phyloP scores from a whole-genome alignment of 345 rosid genomes.

The Punica granatum region DNA sequence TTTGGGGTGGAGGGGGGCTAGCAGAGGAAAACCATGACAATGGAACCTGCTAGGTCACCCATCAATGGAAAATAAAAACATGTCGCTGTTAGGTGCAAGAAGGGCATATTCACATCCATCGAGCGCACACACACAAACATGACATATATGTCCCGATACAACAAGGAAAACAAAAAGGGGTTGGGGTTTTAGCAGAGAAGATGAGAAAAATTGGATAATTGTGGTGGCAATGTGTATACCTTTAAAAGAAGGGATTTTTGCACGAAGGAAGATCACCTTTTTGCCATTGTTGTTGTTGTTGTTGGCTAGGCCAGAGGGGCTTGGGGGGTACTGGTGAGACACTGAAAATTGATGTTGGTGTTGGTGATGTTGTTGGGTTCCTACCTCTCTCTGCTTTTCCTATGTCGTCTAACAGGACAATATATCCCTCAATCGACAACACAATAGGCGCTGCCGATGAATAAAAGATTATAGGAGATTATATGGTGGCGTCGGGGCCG shows the following conservation, averaged over 20 bases:
- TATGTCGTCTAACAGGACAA: background rate
- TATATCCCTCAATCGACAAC: conserved; percentile 9
- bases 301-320: background rate
- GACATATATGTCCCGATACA: background rate
- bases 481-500: background rate
- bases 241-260: conserved; percentile 15
- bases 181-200: background rate
- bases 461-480: background rate
- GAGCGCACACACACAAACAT: background rate
- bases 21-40: background rate
- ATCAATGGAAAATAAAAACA: conserved; percentile 1
- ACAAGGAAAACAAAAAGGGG: conserved; percentile 4
- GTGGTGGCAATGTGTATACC: conserved; percentile 22
- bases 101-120: background rate
- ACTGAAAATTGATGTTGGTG: conserved; percentile 2
- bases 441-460: background rate
- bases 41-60: conserved; percentile 1
- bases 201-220: conserved; percentile 9
- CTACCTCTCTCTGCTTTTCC: background rate
- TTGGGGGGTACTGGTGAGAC: background rate
- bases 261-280: conserved; percentile 21
- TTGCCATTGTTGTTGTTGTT: conserved; percentile 20
- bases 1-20: background rate
- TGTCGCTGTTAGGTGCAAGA: conserved; percentile 9
- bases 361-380: background rate